Evolutionary conservation across 106 monocot genomes (phyloP), one percentile per base, ranked within the genome.

Genomic region (Cymbidium sinense): DNA sequence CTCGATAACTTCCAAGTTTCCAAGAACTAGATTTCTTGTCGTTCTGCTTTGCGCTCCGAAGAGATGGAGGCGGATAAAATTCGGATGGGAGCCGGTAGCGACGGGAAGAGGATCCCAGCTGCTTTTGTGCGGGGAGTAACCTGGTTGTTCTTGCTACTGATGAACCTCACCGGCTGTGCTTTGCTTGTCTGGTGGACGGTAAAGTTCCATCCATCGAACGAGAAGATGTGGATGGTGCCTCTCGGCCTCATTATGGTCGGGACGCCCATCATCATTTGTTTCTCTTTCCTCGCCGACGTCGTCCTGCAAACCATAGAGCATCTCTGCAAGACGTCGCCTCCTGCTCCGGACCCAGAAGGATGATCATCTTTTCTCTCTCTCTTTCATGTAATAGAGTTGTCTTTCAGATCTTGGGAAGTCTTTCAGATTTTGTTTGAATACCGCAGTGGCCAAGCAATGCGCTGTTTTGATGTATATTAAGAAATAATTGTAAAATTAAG

Each of bases 181-280:
- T 25, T 77, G 61, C 36, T 77, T 33, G 34, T 41, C 34, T 21
- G 77, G 64, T 77, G 77, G 77, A 37, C 39, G 35, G 12, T 64
- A 25, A 64, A 23, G 23, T 77, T 77, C 41, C 62, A 64, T 41
- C 77, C 77, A 7, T 41, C 61, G 0, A 41, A 64, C 64, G 64
- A 77, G 77, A 54, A 77, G 62, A 33, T 77, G 77, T 77, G 77
- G 77, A 77, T 77, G 77, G 77, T 77, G 2, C 62, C 77, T 23
- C 35, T 77, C 2, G 62, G 64, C 25, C 77, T 77, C 7, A 54
- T 77, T 36, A 35, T 77, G 77, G n/a, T 77, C 9, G 77, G 77
- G 0, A 77, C 77, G 18, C 62, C 77, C 23, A 23, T 41, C 37
- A 64, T 77, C 25, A 36, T 77, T 19, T 61, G 62, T 10, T 25